These are phyloP conservation scores for Lachnum nothofagi DNA, from an alignment of 2,329 filamentous ascomycete species.

Conservation along the genomic window DNA sequence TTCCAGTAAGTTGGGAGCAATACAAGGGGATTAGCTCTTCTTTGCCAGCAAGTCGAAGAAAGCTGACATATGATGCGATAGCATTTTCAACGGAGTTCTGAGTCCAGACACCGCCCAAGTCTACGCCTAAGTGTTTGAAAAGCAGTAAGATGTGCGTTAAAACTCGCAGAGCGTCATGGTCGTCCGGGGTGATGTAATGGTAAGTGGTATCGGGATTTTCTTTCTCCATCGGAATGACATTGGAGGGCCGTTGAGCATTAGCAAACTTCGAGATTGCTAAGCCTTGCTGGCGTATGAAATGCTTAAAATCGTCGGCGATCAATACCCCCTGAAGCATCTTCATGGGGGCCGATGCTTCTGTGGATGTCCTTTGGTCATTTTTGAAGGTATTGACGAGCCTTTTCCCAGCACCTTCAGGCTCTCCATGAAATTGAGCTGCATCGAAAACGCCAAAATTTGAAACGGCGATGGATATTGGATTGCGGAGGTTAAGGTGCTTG, in stretches of 20 bases:
- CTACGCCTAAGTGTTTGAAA: conserved; percentile 54
- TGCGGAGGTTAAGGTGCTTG: conserved; percentile 48
- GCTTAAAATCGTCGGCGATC: conserved; percentile 57
- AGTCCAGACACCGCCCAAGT: conserved; percentile 38
- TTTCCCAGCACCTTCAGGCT: conserved; percentile 47
- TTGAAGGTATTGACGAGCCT: conserved; percentile 59
- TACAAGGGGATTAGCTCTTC: conserved; percentile 82
- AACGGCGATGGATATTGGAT: conserved; percentile 48
- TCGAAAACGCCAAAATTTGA: conserved; percentile 61
- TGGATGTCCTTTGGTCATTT: conserved; percentile 48
- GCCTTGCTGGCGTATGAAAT: conserved; percentile 57
- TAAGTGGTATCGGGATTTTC: conserved; percentile 35
- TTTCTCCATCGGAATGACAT: conserved; percentile 39
- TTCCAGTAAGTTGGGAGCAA: conserved; percentile 67
- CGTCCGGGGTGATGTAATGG: conserved; percentile 50
- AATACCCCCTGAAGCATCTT: conserved; percentile 74
- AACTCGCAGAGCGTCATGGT: conserved; percentile 63
- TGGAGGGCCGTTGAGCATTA: conserved; percentile 40
- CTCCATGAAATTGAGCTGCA: conserved; percentile 57
- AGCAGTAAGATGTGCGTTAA: conserved; percentile 66
- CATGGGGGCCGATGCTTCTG: conserved; percentile 59
- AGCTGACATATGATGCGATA: conserved; percentile 75
- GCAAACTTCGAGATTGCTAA: conserved; percentile 44
- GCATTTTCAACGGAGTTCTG: conserved; percentile 58
- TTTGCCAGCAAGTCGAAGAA: conserved; percentile 66